A percentile compares a stretch with the other conserved stretches of the same genome.
Evolutionary conservation across 495 filamentous ascomycete genomes (phyloP).

Genomic region (Daldinia bambusicola): DNA sequence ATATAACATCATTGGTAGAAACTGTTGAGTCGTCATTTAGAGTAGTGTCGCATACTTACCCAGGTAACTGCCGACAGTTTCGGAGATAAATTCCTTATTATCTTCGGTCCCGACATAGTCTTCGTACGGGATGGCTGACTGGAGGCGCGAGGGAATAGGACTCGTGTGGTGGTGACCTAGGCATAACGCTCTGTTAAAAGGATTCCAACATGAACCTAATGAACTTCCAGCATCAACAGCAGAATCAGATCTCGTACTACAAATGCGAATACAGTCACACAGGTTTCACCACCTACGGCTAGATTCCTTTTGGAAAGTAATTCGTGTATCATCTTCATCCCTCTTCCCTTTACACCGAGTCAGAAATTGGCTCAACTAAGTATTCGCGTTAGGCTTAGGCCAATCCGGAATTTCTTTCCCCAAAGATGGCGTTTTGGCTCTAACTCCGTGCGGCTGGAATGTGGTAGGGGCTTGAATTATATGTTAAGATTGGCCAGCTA

Average conservation of each 20-base stretch:
- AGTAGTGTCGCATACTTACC: neutral
- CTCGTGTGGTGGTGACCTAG: neutral
- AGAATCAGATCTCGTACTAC: slow-evolving; percentile 7
- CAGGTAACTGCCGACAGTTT: slow-evolving; percentile 1
- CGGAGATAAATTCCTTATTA: neutral
- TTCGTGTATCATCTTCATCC: slow-evolving; percentile 1
- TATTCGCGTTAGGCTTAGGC: neutral
- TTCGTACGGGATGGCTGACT: neutral
- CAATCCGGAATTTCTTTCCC: neutral
- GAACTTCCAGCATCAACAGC: neutral
- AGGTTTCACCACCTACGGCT: slow-evolving; percentile 3
- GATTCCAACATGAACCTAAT: too few relatives aligned
- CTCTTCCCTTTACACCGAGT: neutral
- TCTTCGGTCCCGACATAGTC: slow-evolving; percentile 3
- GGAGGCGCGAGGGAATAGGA: neutral
- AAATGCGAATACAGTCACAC: neutral
- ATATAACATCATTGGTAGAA: neutral
- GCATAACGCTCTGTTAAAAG: neutral
- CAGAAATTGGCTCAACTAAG: neutral
- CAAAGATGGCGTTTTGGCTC: neutral
- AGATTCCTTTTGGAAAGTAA: slow-evolving; percentile 1
- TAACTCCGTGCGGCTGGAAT: neutral
- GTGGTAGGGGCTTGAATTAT: neutral
- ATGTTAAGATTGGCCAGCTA: neutral
- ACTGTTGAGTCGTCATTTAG: neutral